Evolutionary conservation across 257 asterid genomes (phyloP).

Genomic region (Cordia subcordata): DNA sequence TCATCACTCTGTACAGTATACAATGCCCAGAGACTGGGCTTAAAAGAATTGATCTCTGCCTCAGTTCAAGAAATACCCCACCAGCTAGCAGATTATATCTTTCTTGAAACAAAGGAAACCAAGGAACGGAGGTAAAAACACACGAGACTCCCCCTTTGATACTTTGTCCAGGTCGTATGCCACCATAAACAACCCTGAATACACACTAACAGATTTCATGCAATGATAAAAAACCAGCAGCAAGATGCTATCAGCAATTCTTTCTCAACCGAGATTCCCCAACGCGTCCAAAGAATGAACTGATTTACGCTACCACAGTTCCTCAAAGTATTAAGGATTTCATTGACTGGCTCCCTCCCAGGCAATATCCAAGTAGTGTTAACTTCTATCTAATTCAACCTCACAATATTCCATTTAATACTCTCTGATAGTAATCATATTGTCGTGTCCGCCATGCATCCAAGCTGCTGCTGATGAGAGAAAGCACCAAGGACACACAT

Average conservation of each 20-base stretch:
- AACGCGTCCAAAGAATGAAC: not conserved
- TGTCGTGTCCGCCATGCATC: slow-evolving; percentile 99
- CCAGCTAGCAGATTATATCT: not conserved
- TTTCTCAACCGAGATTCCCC: slow-evolving; percentile 2
- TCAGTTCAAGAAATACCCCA: slow-evolving; percentile 9
- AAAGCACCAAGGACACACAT: slow-evolving; percentile 98
- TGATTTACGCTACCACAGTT: not conserved
- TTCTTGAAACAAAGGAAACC: slow-evolving; percentile 10
- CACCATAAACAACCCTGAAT: slow-evolving; percentile 11
- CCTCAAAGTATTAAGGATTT: slow-evolving; percentile 4
- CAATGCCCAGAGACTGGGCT: slow-evolving; percentile 13
- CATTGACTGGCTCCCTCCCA: slow-evolving; percentile 16
- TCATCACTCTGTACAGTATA: slow-evolving; percentile 32
- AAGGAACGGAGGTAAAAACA: not conserved
- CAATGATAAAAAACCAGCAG: slow-evolving; percentile 5
- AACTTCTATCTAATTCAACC: slow-evolving; percentile 14
- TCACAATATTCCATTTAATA: slow-evolving; percentile 92
- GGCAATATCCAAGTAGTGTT: slow-evolving; percentile 12
- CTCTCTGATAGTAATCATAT: slow-evolving; percentile 95
- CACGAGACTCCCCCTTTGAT: slow-evolving; percentile 13
- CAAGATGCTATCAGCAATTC: slow-evolving; percentile 8
- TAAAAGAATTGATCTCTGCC: slow-evolving; percentile 14
- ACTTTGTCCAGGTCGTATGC: slow-evolving; percentile 3
- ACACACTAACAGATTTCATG: slow-evolving; percentile 22
- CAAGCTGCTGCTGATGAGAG: slow-evolving; percentile 98